Evolutionary conservation across 2,329 filamentous ascomycete genomes (phyloP).

Genomic region (Westerdykella aurantiaca): DNA sequence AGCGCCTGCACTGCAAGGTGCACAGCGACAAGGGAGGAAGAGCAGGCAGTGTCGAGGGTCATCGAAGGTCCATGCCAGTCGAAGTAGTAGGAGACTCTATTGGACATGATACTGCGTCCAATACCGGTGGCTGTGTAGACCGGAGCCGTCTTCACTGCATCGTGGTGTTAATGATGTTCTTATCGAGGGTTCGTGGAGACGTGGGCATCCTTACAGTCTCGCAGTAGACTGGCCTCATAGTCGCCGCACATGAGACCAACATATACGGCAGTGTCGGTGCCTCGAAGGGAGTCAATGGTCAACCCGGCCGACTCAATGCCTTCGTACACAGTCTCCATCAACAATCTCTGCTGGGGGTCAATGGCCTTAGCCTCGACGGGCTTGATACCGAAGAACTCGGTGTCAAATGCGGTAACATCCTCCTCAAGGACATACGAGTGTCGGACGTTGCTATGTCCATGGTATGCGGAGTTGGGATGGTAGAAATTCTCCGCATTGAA

Average conservation of each 20-base stretch:
- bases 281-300: constrained; percentile 5
- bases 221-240: not conserved
- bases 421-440: constrained; percentile 12
- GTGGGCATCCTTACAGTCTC: too few relatives aligned
- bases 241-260: constrained; percentile 7
- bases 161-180: not conserved
- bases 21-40: constrained; percentile 23
- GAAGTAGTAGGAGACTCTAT: constrained; percentile 31
- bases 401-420: constrained; percentile 13
- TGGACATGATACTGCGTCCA: constrained; percentile 26
- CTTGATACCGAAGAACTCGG: constrained; percentile 17
- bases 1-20: constrained; percentile 10
- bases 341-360: constrained; percentile 20
- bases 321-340: constrained; percentile 17
- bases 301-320: constrained; percentile 10
- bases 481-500: constrained; percentile 19
- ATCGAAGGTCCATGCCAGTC: constrained; percentile 30
- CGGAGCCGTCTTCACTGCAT: too few relatives aligned
- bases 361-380: constrained; percentile 10
- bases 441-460: constrained; percentile 27
- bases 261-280: constrained; percentile 6
- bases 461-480: constrained; percentile 15
- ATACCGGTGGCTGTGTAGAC: constrained; percentile 20
- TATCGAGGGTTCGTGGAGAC: too few relatives aligned
- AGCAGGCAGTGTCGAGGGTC: constrained; percentile 33